These are phyloP conservation scores for Trichoderma koningii DNA, from an alignment of 2,329 filamentous ascomycete species.

Conservation along the genomic window DNA sequence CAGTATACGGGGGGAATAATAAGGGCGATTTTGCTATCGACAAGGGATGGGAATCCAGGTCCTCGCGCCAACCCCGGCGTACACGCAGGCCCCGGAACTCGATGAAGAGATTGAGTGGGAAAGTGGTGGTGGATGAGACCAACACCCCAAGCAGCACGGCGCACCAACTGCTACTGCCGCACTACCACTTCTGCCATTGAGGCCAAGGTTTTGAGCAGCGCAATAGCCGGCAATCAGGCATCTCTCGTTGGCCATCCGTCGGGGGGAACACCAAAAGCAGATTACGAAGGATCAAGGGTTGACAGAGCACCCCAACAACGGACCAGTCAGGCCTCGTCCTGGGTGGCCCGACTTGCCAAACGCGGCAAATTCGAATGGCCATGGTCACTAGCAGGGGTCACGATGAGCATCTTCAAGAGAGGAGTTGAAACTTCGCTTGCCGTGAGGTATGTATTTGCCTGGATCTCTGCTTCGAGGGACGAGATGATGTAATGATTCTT, in stretches of 20 bases:
- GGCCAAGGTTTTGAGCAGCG: constrained; percentile 2
- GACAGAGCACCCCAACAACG: constrained; percentile 11
- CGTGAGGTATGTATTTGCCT: constrained; percentile 12
- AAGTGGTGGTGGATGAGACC: constrained; percentile 17
- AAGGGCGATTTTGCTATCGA: constrained; percentile 19
- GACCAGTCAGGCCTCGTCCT: constrained; percentile 20
- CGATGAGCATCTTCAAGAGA: constrained; percentile 19
- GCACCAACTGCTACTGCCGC: background rate
- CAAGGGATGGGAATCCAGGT: constrained; percentile 25
- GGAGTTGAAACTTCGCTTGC: constrained; percentile 23
- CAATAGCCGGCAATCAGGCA: constrained; percentile 22
- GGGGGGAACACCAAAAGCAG: constrained; percentile 19
- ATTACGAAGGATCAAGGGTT: constrained; percentile 26
- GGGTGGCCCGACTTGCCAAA: constrained; percentile 20
- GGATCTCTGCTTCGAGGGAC: background rate
- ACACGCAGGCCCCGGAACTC: constrained; percentile 1
- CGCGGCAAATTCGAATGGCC: constrained; percentile 16
- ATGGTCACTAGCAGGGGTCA: constrained; percentile 9
- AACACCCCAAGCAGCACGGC: constrained; percentile 2
- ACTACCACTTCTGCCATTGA: background rate
- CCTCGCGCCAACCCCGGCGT: constrained; percentile 12
- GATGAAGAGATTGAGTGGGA: constrained; percentile 9
- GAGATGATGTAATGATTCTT: constrained; percentile 15
- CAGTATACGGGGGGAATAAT: constrained; percentile 12
- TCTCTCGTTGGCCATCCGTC: constrained; percentile 8